Conservation (phyloP, 208 protist species). For the Acanthamoeba sp. region DNA sequence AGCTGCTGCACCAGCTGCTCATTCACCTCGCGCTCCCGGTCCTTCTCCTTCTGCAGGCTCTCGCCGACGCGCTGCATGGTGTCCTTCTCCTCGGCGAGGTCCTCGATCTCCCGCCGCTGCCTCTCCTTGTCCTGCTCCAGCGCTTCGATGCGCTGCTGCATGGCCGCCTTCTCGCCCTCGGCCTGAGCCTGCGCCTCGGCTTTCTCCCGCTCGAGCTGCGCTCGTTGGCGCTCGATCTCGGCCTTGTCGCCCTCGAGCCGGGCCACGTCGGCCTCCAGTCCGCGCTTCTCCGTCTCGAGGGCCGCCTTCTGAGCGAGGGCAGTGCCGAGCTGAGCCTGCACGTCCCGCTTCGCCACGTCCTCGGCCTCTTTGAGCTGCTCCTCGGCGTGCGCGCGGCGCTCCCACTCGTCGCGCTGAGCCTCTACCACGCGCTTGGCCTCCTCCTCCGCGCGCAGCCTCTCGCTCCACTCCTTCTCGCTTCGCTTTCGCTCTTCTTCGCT, state of each 20-base stretch:
- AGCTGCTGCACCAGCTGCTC: neutral
- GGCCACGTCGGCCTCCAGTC: neutral
- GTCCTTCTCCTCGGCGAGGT: conserved; percentile 2
- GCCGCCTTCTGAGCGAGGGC: neutral
- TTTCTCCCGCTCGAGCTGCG: conserved; percentile 7
- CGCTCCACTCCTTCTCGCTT: neutral
- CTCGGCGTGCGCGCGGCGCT: conserved; percentile 5
- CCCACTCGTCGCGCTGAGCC: conserved; percentile 33
- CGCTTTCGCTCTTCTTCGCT: conserved; percentile 10
- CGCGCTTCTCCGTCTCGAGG: neutral
- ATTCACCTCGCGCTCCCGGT: conserved; percentile 20
- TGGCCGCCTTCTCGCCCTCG: neutral
- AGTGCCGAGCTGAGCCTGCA: neutral
- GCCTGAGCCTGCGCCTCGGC: neutral
- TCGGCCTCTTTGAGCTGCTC: neutral
- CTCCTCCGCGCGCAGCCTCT: neutral
- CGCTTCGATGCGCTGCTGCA: conserved; percentile 8
- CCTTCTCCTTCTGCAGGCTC: conserved; percentile 55
- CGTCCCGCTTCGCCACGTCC: neutral
- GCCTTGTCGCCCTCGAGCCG: conserved; percentile 14
- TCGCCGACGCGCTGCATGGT: conserved; percentile 43
- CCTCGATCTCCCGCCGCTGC: neutral
- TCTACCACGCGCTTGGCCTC: neutral
- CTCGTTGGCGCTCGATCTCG: neutral
- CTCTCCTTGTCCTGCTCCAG: neutral